Base-by-base conservation (phyloP, 225 moss, liverwort and hornwort genomes). In the Takakia lepidozioides region DNA sequence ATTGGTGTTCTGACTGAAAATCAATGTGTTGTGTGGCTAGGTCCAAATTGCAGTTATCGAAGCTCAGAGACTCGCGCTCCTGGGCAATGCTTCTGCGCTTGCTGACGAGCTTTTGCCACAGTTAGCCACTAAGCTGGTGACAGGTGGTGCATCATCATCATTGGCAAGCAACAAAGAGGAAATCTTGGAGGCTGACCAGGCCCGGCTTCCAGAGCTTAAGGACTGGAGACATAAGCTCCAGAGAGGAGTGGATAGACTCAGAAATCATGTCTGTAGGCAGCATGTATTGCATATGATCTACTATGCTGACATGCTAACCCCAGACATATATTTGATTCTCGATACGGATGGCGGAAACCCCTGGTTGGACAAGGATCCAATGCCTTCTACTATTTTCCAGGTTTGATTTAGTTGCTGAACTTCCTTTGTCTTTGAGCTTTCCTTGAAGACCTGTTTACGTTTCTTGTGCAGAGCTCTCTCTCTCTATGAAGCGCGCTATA, bases 321-420 rank as follows among this genome's bases (percentile, higher is more conserved):
- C 84, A 28, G 62, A 73, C 20, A 68, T 59, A n/a, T 93, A 93
- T 45, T 55, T 88, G 43, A 51, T 46, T 32, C 59, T 84, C 41
- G 86, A 93, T 80, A 30, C 19, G 29, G 71, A 75, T 35, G 79
- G 64, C 27, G 41, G 48, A 28, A 61, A 67, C 19, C 17, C 59
- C 6, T 43, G 43, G 7, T 60, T 63, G 65, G 45, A 24, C 24
- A 60, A 81, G 60, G 74, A 80, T 42, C 69, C 64, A 30, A 84
- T 93, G 93, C 93, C 93, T 27, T 84, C 89, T 17, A 39, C 66
- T 49, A 63, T 79, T 66, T 86, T 89, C 43, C 82, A 86, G 79
- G 82, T 86, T 58, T 26, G 25, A n/a, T n/a, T n/a, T n/a, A n/a
- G n/a, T n/a, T n/a, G n/a, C n/a, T n/a, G n/a, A n/a, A n/a, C n/a